These are phyloP conservation scores for Fusarium secorum DNA, from an alignment of 2,329 filamentous ascomycete genomes.

Conservation along the genomic window DNA sequence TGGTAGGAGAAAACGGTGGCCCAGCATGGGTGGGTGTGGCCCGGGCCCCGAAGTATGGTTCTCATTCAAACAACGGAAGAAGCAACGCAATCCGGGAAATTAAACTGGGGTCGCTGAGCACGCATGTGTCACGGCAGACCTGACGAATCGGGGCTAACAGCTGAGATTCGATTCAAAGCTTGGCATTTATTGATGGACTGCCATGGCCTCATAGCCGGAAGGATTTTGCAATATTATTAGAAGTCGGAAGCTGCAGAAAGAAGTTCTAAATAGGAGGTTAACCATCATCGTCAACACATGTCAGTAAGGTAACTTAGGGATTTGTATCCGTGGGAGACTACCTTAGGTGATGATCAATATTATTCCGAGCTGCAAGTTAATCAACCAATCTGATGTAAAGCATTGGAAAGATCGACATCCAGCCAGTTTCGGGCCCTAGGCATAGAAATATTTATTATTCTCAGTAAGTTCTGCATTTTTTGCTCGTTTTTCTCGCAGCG, in stretches of 20 bases:
- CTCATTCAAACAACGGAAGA: slow-evolving; percentile 17
- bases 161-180: slow-evolving; percentile 20
- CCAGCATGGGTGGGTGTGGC: background rate
- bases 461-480: background rate
- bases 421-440: background rate
- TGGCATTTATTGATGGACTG: slow-evolving; percentile 8
- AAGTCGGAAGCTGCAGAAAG: background rate
- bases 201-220: background rate
- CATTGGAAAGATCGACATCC: slow-evolving; percentile 12
- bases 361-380: background rate
- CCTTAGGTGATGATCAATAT: background rate
- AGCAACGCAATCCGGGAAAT: slow-evolving; percentile 35
- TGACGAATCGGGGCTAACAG: slow-evolving; percentile 30
- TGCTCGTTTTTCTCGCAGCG: background rate
- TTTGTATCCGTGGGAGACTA: background rate
- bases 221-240: background rate
- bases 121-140: slow-evolving; percentile 9
- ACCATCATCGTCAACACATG: background rate
- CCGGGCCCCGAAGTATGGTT: slow-evolving; percentile 1
- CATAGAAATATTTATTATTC: slow-evolving; percentile 1
- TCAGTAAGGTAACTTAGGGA: background rate
- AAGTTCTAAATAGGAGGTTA: background rate
- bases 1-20: slow-evolving; percentile 29
- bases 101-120: slow-evolving; percentile 16
- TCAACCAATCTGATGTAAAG: background rate